phyloP scores from a whole-genome alignment of 257 asterid species.

The Scutellaria baicalensis region DNA sequence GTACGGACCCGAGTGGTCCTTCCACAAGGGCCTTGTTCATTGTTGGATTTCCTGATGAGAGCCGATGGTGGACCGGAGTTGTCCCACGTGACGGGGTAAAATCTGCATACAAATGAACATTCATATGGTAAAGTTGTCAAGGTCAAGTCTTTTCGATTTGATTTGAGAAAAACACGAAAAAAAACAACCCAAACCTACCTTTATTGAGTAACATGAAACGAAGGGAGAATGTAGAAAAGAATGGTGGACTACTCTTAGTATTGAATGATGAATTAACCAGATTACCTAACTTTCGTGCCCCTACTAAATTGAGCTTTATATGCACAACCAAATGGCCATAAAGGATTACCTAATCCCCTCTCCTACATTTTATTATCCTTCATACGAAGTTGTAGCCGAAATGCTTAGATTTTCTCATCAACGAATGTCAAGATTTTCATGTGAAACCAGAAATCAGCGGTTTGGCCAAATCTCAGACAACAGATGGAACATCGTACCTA shows the following conservation, averaged over 20 bases:
- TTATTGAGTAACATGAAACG: not conserved
- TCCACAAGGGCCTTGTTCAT: constrained; percentile 15
- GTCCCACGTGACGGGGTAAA: constrained; percentile 71
- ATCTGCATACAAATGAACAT: too few species aligned
- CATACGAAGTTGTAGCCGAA: not conserved
- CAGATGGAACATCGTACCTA: too few species aligned
- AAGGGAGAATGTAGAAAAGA: not conserved
- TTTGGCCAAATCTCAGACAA: too few species aligned
- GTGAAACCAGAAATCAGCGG: not conserved
- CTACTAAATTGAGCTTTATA: not conserved
- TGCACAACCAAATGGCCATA: not conserved
- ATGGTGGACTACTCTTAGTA: not conserved
- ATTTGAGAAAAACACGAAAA: not conserved
- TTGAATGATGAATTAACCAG: not conserved
- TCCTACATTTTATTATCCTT: not conserved
- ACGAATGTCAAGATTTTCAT: not conserved
- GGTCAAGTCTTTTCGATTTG: not conserved
- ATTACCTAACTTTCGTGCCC: not conserved
- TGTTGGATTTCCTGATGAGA: constrained; percentile 22
- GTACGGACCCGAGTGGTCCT: constrained; percentile 7
- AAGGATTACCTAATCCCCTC: not conserved
- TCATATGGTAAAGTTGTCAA: too few species aligned
- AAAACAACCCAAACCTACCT: not conserved
- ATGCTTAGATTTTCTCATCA: not conserved
- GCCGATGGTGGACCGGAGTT: constrained; percentile 53